Percentiles rank a stretch among this genome's conserved stretches.
These are phyloP conservation scores for Populus hybrid DNA, from an alignment of 441 rosid genomes.

Conservation along the genomic window DNA sequence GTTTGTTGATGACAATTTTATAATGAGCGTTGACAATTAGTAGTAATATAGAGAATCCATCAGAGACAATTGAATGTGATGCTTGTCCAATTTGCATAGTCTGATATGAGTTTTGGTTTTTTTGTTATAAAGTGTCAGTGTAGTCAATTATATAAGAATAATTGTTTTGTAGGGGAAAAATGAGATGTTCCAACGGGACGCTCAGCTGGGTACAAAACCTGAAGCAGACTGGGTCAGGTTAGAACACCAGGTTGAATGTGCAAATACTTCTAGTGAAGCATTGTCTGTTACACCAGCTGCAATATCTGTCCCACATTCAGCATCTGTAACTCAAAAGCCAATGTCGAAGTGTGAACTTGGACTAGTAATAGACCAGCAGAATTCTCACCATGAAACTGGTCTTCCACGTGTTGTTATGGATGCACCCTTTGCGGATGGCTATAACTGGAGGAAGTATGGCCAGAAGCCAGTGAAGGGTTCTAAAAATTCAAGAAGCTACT, in stretches of 20 bases:
- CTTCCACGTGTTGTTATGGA: slow-evolving; percentile 2
- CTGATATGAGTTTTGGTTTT: not conserved
- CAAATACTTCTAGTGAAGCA: not conserved
- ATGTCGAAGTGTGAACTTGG: not conserved
- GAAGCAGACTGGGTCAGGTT: not conserved
- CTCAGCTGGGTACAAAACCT: slow-evolving; percentile 8
- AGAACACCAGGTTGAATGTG: slow-evolving; percentile 1
- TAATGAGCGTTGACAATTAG: not conserved
- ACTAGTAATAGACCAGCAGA: not conserved
- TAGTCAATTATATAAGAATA: not conserved
- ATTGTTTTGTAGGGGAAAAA: slow-evolving; percentile 12
- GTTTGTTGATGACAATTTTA: not conserved
- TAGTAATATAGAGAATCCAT: not conserved
- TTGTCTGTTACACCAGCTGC: slow-evolving; percentile 3
- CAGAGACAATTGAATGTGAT: not conserved
- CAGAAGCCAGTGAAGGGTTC: slow-evolving; percentile 28
- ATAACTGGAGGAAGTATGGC: slow-evolving; percentile 34
- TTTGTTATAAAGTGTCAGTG: not conserved
- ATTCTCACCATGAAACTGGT: not conserved
- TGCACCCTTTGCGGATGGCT: slow-evolving; percentile 15
- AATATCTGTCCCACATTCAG: not conserved
- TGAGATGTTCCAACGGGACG: not conserved
- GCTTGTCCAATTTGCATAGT: not conserved
- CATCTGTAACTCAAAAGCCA: not conserved
- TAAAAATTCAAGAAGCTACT: slow-evolving; percentile 24